Percentiles rank a stretch among this genome's conserved stretches.
These are phyloP conservation scores for Penicillium desertorum DNA, from an alignment of 495 filamentous ascomycete genomes.

Conservation along the genomic window DNA sequence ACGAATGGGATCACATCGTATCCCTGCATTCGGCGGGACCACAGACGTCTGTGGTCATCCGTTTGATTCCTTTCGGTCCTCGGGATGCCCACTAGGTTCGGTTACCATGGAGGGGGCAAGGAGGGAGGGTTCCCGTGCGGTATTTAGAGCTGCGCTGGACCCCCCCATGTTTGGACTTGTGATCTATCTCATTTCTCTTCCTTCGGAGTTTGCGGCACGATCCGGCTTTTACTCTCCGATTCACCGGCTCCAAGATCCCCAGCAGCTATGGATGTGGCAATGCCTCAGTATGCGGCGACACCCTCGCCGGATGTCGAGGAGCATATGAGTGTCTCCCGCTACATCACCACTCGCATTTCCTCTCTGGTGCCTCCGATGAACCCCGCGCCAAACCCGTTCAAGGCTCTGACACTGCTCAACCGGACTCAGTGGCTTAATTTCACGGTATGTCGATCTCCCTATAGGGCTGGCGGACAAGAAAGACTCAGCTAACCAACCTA, in stretches of 20 bases:
- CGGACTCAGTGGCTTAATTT: conserved; percentile 85
- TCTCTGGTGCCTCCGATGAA: conserved; percentile 75
- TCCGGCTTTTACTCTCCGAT: not conserved
- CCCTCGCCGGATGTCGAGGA: conserved; percentile 34
- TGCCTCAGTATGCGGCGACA: conserved; percentile 2
- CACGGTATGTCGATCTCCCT: conserved; percentile 40
- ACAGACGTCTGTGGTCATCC: conserved; percentile 1
- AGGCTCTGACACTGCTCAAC: conserved; percentile 65
- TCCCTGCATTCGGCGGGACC: not conserved
- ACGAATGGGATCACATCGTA: conserved; percentile 5
- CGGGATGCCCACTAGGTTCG: not conserved
- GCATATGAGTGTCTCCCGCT: conserved; percentile 57
- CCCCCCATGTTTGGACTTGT: not conserved
- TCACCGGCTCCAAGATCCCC: not conserved
- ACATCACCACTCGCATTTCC: conserved; percentile 68
- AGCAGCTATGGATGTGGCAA: conserved; percentile 13
- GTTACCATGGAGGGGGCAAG: not conserved
- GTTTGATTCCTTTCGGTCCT: not conserved
- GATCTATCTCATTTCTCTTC: not conserved
- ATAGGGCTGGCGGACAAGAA: not conserved
- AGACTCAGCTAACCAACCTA: conserved; percentile 3
- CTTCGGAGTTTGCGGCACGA: not conserved
- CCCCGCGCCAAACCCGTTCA: conserved; percentile 77
- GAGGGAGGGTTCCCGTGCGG: not conserved
- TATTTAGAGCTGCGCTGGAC: conserved; percentile 2